Conservation (phyloP, 352 stramenopile genomes). For the Phytophthora cactorum region DNA sequence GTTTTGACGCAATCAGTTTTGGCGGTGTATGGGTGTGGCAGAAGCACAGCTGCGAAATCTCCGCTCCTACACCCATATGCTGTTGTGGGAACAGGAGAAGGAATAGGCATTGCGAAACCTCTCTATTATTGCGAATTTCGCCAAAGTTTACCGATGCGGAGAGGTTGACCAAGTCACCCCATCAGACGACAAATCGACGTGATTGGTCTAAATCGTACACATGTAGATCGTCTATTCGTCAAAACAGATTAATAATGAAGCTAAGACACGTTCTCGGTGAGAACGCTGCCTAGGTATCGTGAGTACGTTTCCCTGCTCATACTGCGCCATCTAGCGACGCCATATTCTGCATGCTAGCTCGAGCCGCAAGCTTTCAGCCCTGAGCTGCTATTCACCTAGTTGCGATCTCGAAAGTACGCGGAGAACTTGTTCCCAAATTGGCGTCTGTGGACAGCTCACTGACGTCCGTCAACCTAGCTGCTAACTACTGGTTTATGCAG, state of each 20-base stretch:
- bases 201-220: neutral
- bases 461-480: neutral
- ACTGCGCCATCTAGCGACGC: neutral
- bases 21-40: no score
- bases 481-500: neutral
- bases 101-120: no score
- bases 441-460: neutral
- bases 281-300: neutral
- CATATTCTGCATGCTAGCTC: neutral
- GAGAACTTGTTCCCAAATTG: neutral
- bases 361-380: neutral
- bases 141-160: neutral
- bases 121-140: neutral
- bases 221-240: neutral
- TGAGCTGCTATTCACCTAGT: neutral
- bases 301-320: neutral
- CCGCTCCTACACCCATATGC: no score
- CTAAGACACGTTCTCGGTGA: neutral
- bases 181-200: neutral
- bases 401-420: neutral
- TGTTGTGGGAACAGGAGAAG: no score
- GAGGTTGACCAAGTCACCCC: neutral
- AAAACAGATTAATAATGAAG: neutral
- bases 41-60: no score
- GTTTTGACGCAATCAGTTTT: no score